Conservation (phyloP, 306 rosid species). For the Prunus mira region DNA sequence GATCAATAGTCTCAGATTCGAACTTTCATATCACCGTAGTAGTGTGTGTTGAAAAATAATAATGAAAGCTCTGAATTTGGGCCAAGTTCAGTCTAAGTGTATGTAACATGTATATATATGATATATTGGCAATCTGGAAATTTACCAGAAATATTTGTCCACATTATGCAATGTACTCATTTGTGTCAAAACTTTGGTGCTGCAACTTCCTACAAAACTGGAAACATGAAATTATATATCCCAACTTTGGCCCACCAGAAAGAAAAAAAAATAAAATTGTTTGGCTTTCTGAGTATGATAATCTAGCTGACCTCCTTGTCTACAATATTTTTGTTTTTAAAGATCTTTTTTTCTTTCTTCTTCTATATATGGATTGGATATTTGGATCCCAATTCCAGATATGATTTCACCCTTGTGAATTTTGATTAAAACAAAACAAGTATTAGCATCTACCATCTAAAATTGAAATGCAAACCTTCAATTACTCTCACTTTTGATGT, state of each 20-base stretch:
- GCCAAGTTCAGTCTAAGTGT: too few species aligned
- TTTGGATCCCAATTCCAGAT: not conserved
- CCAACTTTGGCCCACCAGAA: slow-evolving; percentile 8
- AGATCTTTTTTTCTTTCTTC: not conserved
- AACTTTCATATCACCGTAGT: too few species aligned
- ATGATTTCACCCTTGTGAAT: not conserved
- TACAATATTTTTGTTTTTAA: not conserved
- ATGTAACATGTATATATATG: too few species aligned
- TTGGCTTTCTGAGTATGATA: slow-evolving; percentile 15
- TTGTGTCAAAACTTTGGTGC: not conserved
- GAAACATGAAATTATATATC: slow-evolving; percentile 18
- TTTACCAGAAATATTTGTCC: not conserved
- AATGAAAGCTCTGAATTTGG: too few species aligned
- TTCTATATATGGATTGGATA: not conserved
- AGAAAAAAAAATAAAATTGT: not conserved
- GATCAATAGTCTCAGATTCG: rapidly evolving
- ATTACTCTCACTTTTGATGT: slow-evolving; percentile 5
- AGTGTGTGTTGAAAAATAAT: too few species aligned
- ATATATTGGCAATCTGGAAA: too few species aligned
- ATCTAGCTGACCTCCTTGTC: slow-evolving; percentile 3
- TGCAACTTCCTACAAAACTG: not conserved
- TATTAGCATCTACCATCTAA: not conserved
- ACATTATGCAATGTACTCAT: not conserved
- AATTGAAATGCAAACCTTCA: slow-evolving; percentile 2
- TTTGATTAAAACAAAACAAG: not conserved